A percentile compares a stretch with the other conserved stretches of the same genome.
Conservation (phyloP, 2,329 filamentous ascomycete species). For the Ophiostoma himal-ulmi region DNA sequence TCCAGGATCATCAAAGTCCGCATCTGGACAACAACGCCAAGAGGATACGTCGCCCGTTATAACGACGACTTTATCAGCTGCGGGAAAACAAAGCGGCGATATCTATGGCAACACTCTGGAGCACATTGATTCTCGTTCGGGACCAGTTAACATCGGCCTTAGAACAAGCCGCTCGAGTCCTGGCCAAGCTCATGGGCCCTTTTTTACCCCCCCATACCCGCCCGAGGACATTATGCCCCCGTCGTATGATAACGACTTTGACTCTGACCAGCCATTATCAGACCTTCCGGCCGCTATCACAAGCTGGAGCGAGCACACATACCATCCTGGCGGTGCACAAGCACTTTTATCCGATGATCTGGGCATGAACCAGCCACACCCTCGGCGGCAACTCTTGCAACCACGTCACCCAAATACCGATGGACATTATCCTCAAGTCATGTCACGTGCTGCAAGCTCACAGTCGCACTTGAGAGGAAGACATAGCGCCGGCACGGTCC, state of each 20-base stretch:
- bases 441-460: conserved; percentile 43
- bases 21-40: not conserved
- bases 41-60: not conserved
- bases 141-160: not conserved
- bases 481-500: not conserved
- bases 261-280: not conserved
- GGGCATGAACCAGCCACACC: not conserved
- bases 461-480: conserved; percentile 32
- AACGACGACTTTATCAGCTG: not conserved
- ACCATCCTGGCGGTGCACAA: not conserved
- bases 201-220: not conserved
- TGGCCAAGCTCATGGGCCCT: not conserved
- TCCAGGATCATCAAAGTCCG: not conserved
- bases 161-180: not conserved
- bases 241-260: not conserved
- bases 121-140: not conserved
- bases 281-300: not conserved
- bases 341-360: not conserved
- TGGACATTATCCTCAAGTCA: conserved; percentile 46
- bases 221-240: not conserved
- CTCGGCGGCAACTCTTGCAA: conserved; percentile 16
- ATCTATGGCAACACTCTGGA: not conserved
- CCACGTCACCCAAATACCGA: conserved; percentile 21
- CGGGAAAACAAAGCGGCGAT: not conserved
- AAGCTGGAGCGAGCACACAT: not conserved